Evolutionary conservation across 2,329 filamentous ascomycete species (phyloP), one percentile per base, ranked within the genome.

Genomic region (Plectosphaerella sp.): DNA sequence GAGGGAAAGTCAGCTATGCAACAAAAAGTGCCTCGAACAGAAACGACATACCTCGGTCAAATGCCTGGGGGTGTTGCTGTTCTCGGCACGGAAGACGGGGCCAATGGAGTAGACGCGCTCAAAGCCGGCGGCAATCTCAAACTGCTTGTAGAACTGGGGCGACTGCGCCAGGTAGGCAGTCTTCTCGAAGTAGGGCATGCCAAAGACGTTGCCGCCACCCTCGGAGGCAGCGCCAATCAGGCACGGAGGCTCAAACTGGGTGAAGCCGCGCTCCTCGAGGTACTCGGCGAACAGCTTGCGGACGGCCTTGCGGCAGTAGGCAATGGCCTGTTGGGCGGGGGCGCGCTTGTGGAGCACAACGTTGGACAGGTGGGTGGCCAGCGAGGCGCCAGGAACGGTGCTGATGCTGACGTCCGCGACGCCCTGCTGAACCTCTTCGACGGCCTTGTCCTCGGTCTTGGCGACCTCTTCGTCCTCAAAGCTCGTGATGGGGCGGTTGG

Each of bases 151-250:
- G 61, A 94, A 88, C 65, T 94, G 89, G 6, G 89, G 90, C 6
- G 83, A 88, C 67, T 92, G 89, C 6, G 89, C 89, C 18, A 94
- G 77, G 67, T 77, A 94, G 1, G 91, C 93, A 58, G 87, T 83
- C 64, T 87, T 83, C 59, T 88, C 89, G 69, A 97, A 97, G 73
- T 97, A 97, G 43, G 87, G 86, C 61, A 97, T 77, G 61, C 87
- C 80, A 70, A 99, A 97, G 41, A 97, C 93, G 66, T 93, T 95
- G 60, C 86, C 86, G 58, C 94, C 94, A 62, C 94, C 93, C 73
- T 99, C 94, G 4, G 91, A 94, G 5, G 94, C 89, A 14, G 93
- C 88, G 48, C 88, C 92, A 51, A 96, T 89, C 43, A 99, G 78
- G 68, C 91, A 93, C 10, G 94, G 91, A 2, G 92, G 89, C 68